Conservation (phyloP, 2,329 filamentous ascomycete species). For the Phoma sp. region DNA sequence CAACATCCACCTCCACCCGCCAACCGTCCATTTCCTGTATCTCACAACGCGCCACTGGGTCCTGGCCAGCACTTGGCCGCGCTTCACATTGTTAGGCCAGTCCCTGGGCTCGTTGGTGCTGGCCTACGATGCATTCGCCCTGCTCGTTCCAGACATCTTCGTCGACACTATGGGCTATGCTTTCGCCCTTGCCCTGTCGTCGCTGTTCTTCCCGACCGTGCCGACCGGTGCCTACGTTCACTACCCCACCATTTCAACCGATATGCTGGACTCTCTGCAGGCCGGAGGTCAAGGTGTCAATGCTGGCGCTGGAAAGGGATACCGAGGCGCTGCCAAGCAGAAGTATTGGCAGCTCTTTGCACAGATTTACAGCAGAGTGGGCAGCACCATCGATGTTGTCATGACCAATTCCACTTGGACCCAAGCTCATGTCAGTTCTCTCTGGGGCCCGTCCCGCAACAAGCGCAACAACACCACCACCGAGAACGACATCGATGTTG, state of each 20-base stretch:
- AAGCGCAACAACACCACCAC: constrained; percentile 57
- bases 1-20: constrained; percentile 86
- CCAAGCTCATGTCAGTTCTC: constrained; percentile 72
- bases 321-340: constrained; percentile 75
- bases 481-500: constrained; percentile 70
- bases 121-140: constrained; percentile 90
- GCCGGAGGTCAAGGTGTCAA: constrained; percentile 73
- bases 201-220: constrained; percentile 78
- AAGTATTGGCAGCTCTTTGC: constrained; percentile 90
- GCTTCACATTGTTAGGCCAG: constrained; percentile 93
- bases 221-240: constrained; percentile 95
- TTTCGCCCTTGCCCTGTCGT: constrained; percentile 83
- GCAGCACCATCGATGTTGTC: constrained; percentile 85
- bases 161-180: constrained; percentile 99
- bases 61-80: constrained; percentile 85
- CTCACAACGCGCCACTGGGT: constrained; percentile 88
- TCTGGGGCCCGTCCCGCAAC: constrained; percentile 71
- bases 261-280: constrained; percentile 85
- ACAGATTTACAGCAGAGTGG: constrained; percentile 79
- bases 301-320: constrained; percentile 78
- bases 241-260: constrained; percentile 97
- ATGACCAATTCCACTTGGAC: constrained; percentile 99
- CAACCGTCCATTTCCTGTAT: constrained; percentile 87
- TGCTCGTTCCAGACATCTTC: constrained; percentile 91
- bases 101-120: constrained; percentile 87